Evolutionary conservation across 2,329 filamentous ascomycete species (phyloP), one percentile per base, ranked within the genome.

Genomic region (Ilyonectria robusta): DNA sequence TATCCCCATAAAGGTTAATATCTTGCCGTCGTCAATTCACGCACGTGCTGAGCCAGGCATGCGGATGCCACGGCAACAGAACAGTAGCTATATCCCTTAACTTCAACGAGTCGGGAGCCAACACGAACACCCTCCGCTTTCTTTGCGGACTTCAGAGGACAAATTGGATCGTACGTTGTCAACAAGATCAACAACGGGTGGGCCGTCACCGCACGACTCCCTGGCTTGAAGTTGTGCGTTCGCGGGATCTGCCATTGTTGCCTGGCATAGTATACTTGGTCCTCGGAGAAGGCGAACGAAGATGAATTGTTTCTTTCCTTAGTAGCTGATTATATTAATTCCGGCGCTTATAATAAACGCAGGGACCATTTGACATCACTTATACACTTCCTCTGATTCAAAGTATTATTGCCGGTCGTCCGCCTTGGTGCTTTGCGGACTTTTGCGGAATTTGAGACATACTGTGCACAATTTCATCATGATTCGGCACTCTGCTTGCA

Each of bases 121-220:
- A 75, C 74, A 62, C 82, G 84, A 0, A 77, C 76, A 1, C 70
- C 71, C 3, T 77, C 76, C 0, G 83, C 82, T 0, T 72, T 74
- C 26, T 72, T 72, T 1, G 83, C 83, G 2, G 82, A 84, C 1
- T 78, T 67, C 0, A 84, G 67, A 1, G 83, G 79, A 21, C 88
- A 91, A 1, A 91, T 86, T 0, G 89, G 89, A 3, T 81, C 78
- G 31, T 77, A 77, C 0, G 72, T 76, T 0, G 74, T 81, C 1
- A 76, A 77, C 7, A 81, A 59, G 1, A 81, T 70, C 0, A 81
- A 70, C 0, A 81, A 51, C 15, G 79, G 79, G 23, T 79, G 67
- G 0, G 69, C 72, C 1, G 77, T 81, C 23, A 70, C 56, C 46
- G 91, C 71, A 1, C 65, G 62, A 2, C 59, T n/a, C 0, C 50